A percentile compares a stretch with the other conserved stretches of the same genome.
These are phyloP conservation scores for Pseudoturritis turrita DNA, from an alignment of 345 rosid species.

Conservation along the genomic window DNA sequence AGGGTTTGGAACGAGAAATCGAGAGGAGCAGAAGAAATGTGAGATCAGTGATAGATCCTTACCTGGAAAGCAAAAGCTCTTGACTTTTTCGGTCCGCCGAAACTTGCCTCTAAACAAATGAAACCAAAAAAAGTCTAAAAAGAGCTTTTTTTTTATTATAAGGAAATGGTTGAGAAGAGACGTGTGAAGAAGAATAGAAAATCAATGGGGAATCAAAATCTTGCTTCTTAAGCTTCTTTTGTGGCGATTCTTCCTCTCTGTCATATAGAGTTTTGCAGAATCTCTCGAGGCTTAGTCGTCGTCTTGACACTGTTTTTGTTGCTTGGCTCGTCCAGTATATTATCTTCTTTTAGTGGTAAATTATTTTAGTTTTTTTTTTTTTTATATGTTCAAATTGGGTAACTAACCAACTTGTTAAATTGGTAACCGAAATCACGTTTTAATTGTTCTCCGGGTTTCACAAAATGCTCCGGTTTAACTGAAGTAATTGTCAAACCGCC, in stretches of 20 bases:
- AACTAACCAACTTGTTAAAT: no score
- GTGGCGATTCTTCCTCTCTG: constrained; percentile 34
- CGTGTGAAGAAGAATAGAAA: constrained; percentile 21
- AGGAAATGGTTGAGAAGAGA: not conserved
- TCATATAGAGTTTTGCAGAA: constrained; percentile 6
- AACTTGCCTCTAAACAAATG: constrained; percentile 23
- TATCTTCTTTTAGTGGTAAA: no score
- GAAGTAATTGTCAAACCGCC: no score
- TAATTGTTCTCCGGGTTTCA: no score
- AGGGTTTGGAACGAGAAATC: not conserved
- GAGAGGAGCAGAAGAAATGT: constrained; percentile 1
- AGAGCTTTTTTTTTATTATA: not conserved
- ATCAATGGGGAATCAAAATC: not conserved
- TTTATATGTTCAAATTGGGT: no score
- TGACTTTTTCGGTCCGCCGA: constrained; percentile 23
- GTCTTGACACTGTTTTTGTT: not conserved
- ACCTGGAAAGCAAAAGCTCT: constrained; percentile 33
- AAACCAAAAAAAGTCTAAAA: constrained; percentile 2
- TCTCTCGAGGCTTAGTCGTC: not conserved
- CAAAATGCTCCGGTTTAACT: no score
- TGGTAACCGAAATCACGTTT: no score
- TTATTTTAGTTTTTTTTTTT: no score
- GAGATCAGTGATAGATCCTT: not conserved
- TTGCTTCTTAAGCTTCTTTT: constrained; percentile 30
- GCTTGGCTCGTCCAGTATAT: no score